Evolutionary conservation across 148 eudicot genomes (phyloP).

Genomic region (Persicaria tinctoria): DNA sequence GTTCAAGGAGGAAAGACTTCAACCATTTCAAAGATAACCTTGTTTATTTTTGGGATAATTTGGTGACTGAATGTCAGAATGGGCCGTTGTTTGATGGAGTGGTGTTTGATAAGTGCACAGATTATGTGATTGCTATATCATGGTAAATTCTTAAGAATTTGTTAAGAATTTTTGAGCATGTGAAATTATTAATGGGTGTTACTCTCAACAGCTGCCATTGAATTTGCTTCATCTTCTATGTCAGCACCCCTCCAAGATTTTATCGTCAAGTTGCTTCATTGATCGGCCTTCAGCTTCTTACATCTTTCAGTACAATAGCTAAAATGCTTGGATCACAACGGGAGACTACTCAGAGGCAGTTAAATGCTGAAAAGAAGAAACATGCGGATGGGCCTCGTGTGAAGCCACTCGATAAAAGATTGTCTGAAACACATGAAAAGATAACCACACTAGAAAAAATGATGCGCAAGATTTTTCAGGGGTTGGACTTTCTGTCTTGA

Average conservation of each 20-base stretch:
- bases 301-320: conserved; percentile 73
- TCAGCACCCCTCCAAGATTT: conserved; percentile 90
- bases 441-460: conserved; percentile 73
- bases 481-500: conserved; percentile 35
- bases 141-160: conserved; percentile 43
- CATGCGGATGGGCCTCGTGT: conserved; percentile 73
- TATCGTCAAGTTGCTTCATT: conserved; percentile 87
- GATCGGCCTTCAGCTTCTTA: conserved; percentile 92
- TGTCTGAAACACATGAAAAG: conserved; percentile 73
- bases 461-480: conserved; percentile 92
- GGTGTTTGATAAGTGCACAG: conserved; percentile 82
- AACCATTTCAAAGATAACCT: conserved; percentile 84
- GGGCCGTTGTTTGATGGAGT: conserved; percentile 84
- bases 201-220: not conserved
- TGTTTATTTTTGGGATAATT: conserved; percentile 72
- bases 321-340: conserved; percentile 82
- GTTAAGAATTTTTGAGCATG: conserved; percentile 1
- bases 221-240: conserved; percentile 14
- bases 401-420: conserved; percentile 79
- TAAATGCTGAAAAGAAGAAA: conserved; percentile 87
- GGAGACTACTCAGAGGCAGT: conserved; percentile 94
- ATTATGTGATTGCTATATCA: conserved; percentile 92
- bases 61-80: conserved; percentile 80
- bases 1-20: conserved; percentile 76
- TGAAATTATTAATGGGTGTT: conserved; percentile 1